Base-by-base conservation (phyloP, 176 grass and related monocot genomes). In the Avena eriantha region DNA sequence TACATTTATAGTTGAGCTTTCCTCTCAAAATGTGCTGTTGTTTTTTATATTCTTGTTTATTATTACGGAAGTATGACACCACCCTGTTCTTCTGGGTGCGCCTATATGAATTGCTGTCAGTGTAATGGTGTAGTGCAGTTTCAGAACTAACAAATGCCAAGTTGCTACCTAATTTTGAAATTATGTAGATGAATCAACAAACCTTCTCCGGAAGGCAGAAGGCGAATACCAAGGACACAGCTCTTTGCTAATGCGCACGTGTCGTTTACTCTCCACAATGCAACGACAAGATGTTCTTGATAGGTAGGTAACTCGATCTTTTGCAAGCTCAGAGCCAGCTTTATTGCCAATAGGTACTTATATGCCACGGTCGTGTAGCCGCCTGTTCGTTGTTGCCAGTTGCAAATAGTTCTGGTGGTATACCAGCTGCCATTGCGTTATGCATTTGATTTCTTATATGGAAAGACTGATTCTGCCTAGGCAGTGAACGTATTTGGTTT, bases 151-250 rank as follows among this genome's bases (percentile, higher is more conserved):
- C 12, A 45, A 56, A 10, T 41, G 33, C 29, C 45, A 69, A 29
- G 10, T 23, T 68, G 34, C 39, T 11, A 35, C 24, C 47, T 46
- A 26, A 87, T 50, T 76, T 75, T 22, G n/a, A 54, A 76, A 17
- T 69, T 80, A 49, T 84, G 73, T 77, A 96, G 96, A 94, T 57
- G 92, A 90, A 86, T 96, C 92, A 49, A 90, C 90, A 9, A 82
- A 84, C 59, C 90, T 95, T 55, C 88, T 98, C 39, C 55, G 64
- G 46, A 89, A 92, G 67, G 93, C 96, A 79, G 92, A 98, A 85
- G 83, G 90, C 56, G 93, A 95, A 87, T 98, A 98, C 81, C 91
- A 95, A 67, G 93, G 93, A 34, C 93, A 98, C 53, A 83, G 51
- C 67, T 94, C 93, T 85, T 91, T 94, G 76, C 84, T 95, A 58